Conservation (phyloP, 75 land plant species). For the Selaginella tamariscina region DNA sequence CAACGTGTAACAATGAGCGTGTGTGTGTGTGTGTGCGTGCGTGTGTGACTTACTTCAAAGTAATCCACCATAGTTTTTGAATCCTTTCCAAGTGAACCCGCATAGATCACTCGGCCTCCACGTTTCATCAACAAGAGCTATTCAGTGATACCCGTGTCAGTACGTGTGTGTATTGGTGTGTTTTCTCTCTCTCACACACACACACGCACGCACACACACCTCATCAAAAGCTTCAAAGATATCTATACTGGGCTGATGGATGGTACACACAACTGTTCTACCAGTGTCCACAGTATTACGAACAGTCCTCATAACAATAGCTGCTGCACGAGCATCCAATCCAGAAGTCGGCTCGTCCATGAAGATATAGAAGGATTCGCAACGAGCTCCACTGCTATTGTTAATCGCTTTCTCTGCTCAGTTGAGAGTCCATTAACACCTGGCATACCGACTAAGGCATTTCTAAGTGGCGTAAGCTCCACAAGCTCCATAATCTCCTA, state of each 20-base stretch:
- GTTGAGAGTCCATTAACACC: no score
- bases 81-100: slow-evolving; percentile 1
- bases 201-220: no score
- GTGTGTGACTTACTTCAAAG: slow-evolving; percentile 4
- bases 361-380: no score
- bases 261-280: background rate
- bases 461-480: background rate
- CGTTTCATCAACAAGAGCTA: slow-evolving; percentile 8
- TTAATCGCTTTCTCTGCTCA: no score
- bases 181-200: no score
- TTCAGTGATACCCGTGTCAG: no score
- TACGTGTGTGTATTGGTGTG: no score
- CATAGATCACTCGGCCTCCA: slow-evolving; percentile 8
- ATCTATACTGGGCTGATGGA: background rate
- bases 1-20: no score
- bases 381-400: no score
- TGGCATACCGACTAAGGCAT: background rate
- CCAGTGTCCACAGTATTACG: background rate
- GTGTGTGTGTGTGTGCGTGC: no score
- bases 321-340: background rate
- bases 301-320: background rate
- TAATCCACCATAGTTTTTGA: background rate
- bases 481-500: slow-evolving; percentile 1
- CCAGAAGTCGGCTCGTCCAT: background rate
- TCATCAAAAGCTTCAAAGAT: background rate